Evolutionary conservation across 2,329 filamentous ascomycete genomes (phyloP), one percentile per base, ranked within the genome.

Genomic region (Dactylellina leptospora): DNA sequence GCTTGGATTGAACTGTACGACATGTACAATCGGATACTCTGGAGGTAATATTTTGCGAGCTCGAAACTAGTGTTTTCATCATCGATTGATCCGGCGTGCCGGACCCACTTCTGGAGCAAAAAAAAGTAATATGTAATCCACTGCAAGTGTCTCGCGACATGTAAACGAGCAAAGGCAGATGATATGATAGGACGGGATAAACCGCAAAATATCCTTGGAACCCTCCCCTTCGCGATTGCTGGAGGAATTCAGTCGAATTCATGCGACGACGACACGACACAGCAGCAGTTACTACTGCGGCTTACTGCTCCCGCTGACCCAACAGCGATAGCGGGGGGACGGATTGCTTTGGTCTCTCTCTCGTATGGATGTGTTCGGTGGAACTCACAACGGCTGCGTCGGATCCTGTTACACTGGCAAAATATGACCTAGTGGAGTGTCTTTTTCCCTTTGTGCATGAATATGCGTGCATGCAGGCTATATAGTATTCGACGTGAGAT

Each of bases 121-220:
- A 38, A 28, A 56, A 11, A 4, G 3, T 38, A n/a, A n/a, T 58
- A 30, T 30, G 33, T 25, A 48, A 40, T 28, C 30, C 27, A 13
- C 18, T 54, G 48, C 48, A 38, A 63, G 59, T 63, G 51, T 58
- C 61, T 58, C 51, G 44, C 61, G 61, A 66, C 51, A 48, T 66
- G 33, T 47, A 45, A 38, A 51, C 30, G 20, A 55, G 25, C 28
- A 23, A 23, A 56, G 18, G 53, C 51, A 44, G 25, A 58, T 50
- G 50, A 56, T 64, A 16, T 66, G 61, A 66, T 66, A 58, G 51
- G 61, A 50, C 44, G 51, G 61, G 36, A 42, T 8, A 51, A 44
- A n/a, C n/a, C n/a, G n/a, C 11, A 51, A 23, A 51, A 38, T 5
- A 36, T 42, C 42, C 60, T 64, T 42, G 60, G 50, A 27, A 63